phyloP scores from a whole-genome alignment of 192 early-diverging fungal species.

The Backusella tuberculispora region DNA sequence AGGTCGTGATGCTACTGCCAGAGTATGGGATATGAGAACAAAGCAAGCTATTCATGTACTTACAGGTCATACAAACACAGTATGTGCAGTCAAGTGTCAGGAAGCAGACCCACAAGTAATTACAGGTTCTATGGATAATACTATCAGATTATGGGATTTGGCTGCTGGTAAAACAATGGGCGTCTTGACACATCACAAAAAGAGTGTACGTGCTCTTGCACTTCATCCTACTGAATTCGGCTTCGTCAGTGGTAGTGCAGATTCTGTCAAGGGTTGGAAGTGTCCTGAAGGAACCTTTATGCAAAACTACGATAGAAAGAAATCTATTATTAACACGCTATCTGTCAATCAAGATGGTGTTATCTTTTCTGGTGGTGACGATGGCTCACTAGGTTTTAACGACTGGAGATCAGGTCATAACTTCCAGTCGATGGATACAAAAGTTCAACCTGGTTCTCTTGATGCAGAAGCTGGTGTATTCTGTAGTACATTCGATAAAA shows the following conservation, averaged over 20 bases:
- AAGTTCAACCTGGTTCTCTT: constrained; percentile 94
- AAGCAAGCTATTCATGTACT: constrained; percentile 90
- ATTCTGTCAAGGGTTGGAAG: constrained; percentile 97
- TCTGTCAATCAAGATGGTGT: constrained; percentile 91
- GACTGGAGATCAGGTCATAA: constrained; percentile 96
- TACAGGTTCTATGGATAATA: constrained; percentile 91
- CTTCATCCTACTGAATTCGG: constrained; percentile 93
- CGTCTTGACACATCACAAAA: constrained; percentile 97
- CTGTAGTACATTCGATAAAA: constrained; percentile 92
- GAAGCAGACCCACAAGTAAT: constrained; percentile 97
- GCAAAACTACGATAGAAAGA: constrained; percentile 88
- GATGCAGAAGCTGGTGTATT: constrained; percentile 97
- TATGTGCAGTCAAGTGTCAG: constrained; percentile 88
- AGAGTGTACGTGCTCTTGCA: constrained; percentile 89
- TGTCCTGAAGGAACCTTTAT: constrained; percentile 95
- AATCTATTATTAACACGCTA: constrained; percentile 90
- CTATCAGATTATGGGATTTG: constrained; percentile 95
- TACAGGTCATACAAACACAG: constrained; percentile 85
- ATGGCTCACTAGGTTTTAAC: constrained; percentile 96
- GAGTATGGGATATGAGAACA: constrained; percentile 99
- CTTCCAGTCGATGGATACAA: constrained; percentile 88
- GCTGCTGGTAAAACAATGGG: constrained; percentile 95
- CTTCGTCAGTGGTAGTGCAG: constrained; percentile 87
- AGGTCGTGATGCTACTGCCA: constrained; percentile 92
- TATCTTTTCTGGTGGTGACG: constrained; percentile 95